Conservation (phyloP, 805 yeast genomes). For the Sugiyamaella valdiviana region DNA sequence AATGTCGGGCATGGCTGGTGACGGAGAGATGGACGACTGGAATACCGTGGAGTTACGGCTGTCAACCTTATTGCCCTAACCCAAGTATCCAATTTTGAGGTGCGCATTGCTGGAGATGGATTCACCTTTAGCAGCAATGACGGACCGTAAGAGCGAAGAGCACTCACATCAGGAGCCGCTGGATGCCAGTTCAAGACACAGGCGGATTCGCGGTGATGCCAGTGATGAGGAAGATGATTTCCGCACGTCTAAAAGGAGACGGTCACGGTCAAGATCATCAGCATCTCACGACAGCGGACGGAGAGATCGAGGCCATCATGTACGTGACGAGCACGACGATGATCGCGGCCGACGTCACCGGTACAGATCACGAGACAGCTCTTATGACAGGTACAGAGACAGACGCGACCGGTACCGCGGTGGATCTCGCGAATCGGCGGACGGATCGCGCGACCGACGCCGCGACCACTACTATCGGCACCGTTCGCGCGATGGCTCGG, state of each 20-base stretch:
- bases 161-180: not conserved
- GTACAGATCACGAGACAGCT: not conserved
- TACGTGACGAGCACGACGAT: not conserved
- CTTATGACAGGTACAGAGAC: constrained; percentile 6
- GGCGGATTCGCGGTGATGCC: not conserved
- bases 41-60: no score
- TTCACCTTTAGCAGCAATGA: not conserved
- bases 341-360: constrained; percentile 1
- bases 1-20: constrained; percentile 7
- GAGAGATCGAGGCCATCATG: no score
- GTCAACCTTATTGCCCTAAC: not conserved
- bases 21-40: not conserved
- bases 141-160: not conserved
- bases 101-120: not conserved
- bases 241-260: not conserved
- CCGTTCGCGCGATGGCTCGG: constrained; percentile 1
- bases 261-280: not conserved
- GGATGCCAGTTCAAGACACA: not conserved
- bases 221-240: not conserved
- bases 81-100: not conserved
- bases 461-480: not conserved
- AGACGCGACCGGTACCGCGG: not conserved
- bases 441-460: no score
- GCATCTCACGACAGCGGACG: not conserved
- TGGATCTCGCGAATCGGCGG: not conserved